These are phyloP conservation scores for Nicotiana knightiana DNA, from an alignment of 257 asterid genomes.

Conservation along the genomic window DNA sequence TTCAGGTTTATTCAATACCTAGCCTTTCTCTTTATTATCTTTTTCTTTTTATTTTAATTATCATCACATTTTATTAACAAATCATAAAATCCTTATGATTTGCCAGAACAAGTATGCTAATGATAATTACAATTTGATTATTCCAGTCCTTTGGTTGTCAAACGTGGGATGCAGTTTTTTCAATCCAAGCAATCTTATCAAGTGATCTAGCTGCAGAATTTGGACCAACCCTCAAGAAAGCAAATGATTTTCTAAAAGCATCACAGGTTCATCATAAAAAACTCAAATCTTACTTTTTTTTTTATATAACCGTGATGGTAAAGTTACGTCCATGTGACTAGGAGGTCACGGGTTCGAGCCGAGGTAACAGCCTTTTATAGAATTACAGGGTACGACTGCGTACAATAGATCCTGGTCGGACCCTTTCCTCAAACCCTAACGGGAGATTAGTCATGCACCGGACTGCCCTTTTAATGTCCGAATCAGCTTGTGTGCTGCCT, in stretches of 20 bases:
- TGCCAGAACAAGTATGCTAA: background rate
- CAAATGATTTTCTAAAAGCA: slow-evolving; percentile 42
- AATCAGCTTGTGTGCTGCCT: too few relatives aligned
- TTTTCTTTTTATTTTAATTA: background rate
- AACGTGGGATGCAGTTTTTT: slow-evolving; percentile 48
- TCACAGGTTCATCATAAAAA: slow-evolving; percentile 36
- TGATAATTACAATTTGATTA: too few relatives aligned
- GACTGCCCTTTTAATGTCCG: too few relatives aligned
- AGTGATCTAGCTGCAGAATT: slow-evolving; percentile 34
- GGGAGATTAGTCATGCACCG: too few relatives aligned
- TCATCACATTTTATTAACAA: background rate
- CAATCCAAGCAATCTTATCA: slow-evolving; percentile 46
- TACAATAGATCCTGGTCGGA: too few relatives aligned
- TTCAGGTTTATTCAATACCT: slow-evolving; percentile 32
- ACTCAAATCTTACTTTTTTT: too few relatives aligned
- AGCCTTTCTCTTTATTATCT: background rate
- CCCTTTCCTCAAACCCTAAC: too few relatives aligned
- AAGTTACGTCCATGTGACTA: too few relatives aligned
- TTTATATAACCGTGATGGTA: too few relatives aligned
- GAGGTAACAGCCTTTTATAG: too few relatives aligned
- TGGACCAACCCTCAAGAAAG: slow-evolving; percentile 34
- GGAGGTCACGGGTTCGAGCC: too few relatives aligned
- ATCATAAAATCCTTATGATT: background rate
- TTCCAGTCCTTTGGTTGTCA: slow-evolving; percentile 48
- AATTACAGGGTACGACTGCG: too few relatives aligned